A percentile compares a stretch with the other conserved stretches of the same genome.
These are phyloP conservation scores for Penicillium sp. DNA, from an alignment of 2,329 filamentous ascomycete species.

Conservation along the genomic window DNA sequence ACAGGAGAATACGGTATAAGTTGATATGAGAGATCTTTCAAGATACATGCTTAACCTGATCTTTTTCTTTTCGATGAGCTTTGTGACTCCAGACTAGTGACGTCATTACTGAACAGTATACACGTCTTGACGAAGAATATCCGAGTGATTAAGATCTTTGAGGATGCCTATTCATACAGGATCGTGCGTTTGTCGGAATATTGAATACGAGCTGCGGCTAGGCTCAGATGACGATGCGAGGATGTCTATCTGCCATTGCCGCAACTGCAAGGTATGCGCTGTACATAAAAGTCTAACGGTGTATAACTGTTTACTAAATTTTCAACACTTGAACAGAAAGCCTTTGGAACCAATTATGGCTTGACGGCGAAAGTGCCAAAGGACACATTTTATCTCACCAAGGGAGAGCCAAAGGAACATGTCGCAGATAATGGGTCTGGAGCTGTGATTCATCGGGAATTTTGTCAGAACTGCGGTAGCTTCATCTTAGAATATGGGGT, in stretches of 20 bases:
- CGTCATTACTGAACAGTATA: too few species aligned
- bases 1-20: background rate
- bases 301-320: background rate
- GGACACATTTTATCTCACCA: constrained; percentile 43
- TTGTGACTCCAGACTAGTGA: too few species aligned
- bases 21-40: background rate
- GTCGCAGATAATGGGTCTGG: constrained; percentile 54
- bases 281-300: background rate
- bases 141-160: background rate
- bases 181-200: constrained; percentile 50
- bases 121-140: too few species aligned
- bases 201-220: constrained; percentile 50
- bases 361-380: constrained; percentile 53
- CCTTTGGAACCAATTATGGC: constrained; percentile 53
- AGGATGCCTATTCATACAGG: constrained; percentile 38
- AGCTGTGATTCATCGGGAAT: constrained; percentile 50
- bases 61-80: too few species aligned
- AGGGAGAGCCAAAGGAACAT: constrained; percentile 46
- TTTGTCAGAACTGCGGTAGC: constrained; percentile 54
- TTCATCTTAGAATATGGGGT: constrained; percentile 55
- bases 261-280: constrained; percentile 49
- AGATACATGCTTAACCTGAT: too few species aligned
- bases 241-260: constrained; percentile 55
- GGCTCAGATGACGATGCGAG: constrained; percentile 48
- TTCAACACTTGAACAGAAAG: constrained; percentile 40